Evolutionary conservation across 2,329 filamentous ascomycete genomes (phyloP).

Genomic region (Arachnopeziza araneosa): DNA sequence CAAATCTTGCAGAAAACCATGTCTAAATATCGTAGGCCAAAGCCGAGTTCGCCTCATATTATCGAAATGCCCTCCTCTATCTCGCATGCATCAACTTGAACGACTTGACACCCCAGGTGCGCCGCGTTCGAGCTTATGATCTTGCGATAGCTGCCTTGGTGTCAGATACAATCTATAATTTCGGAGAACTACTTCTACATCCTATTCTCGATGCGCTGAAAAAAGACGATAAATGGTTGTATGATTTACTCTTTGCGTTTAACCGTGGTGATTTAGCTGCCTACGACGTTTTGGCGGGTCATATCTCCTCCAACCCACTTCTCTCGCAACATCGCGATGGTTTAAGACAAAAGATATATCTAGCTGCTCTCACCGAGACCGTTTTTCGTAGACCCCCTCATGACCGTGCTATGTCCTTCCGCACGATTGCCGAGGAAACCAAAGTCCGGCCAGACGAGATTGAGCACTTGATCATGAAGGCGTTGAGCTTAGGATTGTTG

Average conservation of each 20-base stretch:
- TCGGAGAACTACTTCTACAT: constrained; percentile 95
- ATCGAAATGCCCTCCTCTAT: constrained; percentile 95
- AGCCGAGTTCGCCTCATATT: constrained; percentile 92
- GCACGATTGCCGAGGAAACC: constrained; percentile 82
- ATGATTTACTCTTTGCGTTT: constrained; percentile 94
- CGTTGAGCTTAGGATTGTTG: constrained; percentile 85
- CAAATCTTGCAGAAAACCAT: neutral
- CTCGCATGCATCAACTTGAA: constrained; percentile 89
- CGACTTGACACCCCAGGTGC: constrained; percentile 67
- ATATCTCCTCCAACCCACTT: constrained; percentile 74
- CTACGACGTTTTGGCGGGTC: constrained; percentile 76
- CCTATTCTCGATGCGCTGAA: constrained; percentile 87
- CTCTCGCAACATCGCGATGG: constrained; percentile 76
- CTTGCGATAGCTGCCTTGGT: constrained; percentile 88
- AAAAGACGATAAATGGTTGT: constrained; percentile 78
- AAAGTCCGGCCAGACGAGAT: constrained; percentile 90
- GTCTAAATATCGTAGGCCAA: constrained; percentile 49
- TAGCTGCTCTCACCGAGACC: constrained; percentile 91
- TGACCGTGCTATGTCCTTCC: constrained; percentile 89
- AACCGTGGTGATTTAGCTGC: constrained; percentile 89
- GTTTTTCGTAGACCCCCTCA: constrained; percentile 95
- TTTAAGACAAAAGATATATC: constrained; percentile 94
- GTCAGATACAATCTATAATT: constrained; percentile 97
- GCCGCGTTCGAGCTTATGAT: constrained; percentile 81
- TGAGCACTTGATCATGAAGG: constrained; percentile 98